Base-by-base conservation (phyloP, 495 filamentous ascomycete genomes). In the Talaromyces liani region DNA sequence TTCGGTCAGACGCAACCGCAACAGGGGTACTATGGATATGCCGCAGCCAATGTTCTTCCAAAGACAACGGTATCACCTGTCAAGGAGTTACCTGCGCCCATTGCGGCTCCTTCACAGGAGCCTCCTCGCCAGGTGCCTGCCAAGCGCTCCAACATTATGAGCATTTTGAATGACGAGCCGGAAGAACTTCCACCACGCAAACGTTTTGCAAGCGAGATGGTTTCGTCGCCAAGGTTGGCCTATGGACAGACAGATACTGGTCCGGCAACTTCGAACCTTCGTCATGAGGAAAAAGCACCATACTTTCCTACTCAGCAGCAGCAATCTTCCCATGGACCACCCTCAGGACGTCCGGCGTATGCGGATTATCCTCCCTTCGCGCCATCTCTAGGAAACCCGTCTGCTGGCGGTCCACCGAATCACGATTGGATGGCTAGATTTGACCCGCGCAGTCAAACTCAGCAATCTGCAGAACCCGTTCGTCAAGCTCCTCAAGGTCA, bases 101-200 rank as follows among this genome's bases (percentile, higher is more conserved):
- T 70, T 53, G 73, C 73, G 8, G 75, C 74, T 16, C 77, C 79
- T 22, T 75, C 73, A 65, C 68, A 69, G n/a, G 80, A 80, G 60
- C 67, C 75, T 34, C 72, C 81, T 58, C 75, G 76, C 33, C 79
- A 80, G 49, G 78, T 80, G 25, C 79, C 76, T 49, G 81, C 82
- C 6, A 86, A 85, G 64, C 81, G 79, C 31, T 85, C 83, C 16
- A 85, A 81, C 47, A 84, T 86, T 54, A 82, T 85, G 79, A 82
- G 76, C 29, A 78, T 86, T 58, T 69, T 86, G 29, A 85, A 85
- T 64, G 81, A 83, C 45, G 84, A 86, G 61, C 80, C 83, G 0
- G 79, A 77, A 49, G 84, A 86, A 27, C 81, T 81, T 20, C 80
- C 81, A 60, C 81, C 81, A 20, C 71, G 77, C 12, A 85, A 84